Evolutionary conservation across 768 basidiomycete genomes (phyloP), one percentile per base, ranked within the genome.

Genomic region (Boletus fagicola): DNA sequence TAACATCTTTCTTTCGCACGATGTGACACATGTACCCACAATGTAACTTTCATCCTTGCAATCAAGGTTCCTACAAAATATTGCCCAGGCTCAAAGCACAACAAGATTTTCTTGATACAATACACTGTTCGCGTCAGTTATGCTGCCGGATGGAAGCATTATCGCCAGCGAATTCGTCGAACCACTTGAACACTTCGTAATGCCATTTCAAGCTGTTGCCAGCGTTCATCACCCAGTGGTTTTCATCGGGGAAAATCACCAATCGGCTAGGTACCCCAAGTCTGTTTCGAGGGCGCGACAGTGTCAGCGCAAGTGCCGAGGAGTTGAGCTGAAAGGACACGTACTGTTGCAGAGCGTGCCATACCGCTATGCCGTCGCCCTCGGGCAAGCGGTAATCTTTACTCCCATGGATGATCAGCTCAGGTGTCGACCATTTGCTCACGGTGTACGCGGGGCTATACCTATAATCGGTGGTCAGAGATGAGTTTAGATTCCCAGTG

Each of bases 161-260:
- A 30, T 69, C 50, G 42, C 83, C 85, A 13, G 87, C 77, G 63
- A 80, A 90, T 65, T 83, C 72, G 55, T 88, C 83, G 59, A 97
- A 87, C 93, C 93, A 98, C 58, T 83, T 80, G 75, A 99, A 88
- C 13, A 98, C 88, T 70, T 99, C 96, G 62, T 89, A 78, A 74
- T 98, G 92, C 96, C 96, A 98, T 70, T 94, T 93, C 70, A 96
- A 75, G 68, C 91, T 89, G 63, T 92, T 92, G 52, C 85, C 86
- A 57, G 87, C 88, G 53, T 90, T 81, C 59, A 91, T 64, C 26
- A 92, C 92, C 94, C 94, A 94, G 68, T 96, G 94, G 62, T 94
- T 96, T 74, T 96, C 94, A 62, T 89, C 84, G 0, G 92, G 90
- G 80, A 94, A 94, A 58, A 92, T 80, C 12, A 94, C 82, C 26